Evolutionary conservation across 176 grass and related monocot genomes (phyloP).

Genomic region (Ensete glaucum): DNA sequence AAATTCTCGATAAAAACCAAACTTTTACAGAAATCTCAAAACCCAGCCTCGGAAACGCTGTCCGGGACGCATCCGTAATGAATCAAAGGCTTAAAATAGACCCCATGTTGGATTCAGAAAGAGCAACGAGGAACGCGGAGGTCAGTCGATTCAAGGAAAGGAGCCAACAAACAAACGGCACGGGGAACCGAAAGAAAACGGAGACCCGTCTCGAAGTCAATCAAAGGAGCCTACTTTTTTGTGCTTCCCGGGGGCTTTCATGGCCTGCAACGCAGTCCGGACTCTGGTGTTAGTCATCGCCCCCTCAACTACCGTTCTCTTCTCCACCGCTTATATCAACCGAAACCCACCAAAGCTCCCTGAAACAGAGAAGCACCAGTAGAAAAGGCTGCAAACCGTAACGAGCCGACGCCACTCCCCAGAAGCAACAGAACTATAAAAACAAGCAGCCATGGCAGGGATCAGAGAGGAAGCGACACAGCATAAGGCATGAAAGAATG

Average conservation of each 20-base stretch:
- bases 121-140: conserved; percentile 12
- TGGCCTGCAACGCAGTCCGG: conserved; percentile 24
- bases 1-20: neutral
- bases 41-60: conserved; percentile 11
- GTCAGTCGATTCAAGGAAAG: conserved; percentile 37
- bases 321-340: conserved; percentile 18
- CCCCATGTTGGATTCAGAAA: conserved; percentile 2
- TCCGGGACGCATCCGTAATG: neutral
- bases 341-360: conserved; percentile 10
- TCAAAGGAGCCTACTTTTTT: conserved; percentile 53
- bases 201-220: conserved; percentile 15
- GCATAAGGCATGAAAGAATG: neutral
- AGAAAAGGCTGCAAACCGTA: conserved; percentile 23
- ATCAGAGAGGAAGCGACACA: neutral
- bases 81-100: conserved; percentile 5
- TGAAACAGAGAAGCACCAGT: neutral
- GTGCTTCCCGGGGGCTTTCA: conserved; percentile 32
- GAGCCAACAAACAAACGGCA: conserved; percentile 8
- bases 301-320: conserved; percentile 22
- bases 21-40: neutral
- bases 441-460: conserved; percentile 1
- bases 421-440: conserved; percentile 15
- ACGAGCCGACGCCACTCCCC: conserved; percentile 26
- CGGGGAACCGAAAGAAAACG: conserved; percentile 13
- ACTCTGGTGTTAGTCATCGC: conserved; percentile 27